These are phyloP conservation scores for Chaetomium olivaceum DNA, from an alignment of 2,329 filamentous ascomycete genomes.

Conservation along the genomic window DNA sequence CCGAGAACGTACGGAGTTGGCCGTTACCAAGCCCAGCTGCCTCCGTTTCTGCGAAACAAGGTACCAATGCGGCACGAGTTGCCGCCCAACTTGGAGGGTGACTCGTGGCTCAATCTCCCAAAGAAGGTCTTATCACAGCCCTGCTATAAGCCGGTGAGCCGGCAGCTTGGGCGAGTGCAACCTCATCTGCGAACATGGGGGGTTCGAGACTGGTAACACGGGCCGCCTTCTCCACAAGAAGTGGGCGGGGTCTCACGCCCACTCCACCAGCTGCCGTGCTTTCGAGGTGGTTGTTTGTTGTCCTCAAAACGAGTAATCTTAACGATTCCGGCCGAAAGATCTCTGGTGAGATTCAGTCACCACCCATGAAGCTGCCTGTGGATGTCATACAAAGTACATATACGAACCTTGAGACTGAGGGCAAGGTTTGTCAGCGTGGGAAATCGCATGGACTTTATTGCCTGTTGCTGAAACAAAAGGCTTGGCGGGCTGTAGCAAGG, in stretches of 20 bases:
- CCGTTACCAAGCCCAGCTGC: neutral
- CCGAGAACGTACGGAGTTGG: neutral
- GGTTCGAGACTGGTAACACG: neutral
- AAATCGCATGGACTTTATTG: neutral
- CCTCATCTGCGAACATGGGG: conserved; percentile 21
- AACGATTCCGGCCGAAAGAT: neutral
- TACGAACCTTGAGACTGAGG: neutral
- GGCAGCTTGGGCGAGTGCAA: conserved; percentile 21
- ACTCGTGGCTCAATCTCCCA: neutral
- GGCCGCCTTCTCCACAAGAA: neutral
- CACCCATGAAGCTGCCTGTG: neutral
- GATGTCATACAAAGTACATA: neutral
- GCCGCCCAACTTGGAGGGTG: conserved; percentile 7
- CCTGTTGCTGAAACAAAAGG: neutral
- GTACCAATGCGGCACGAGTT: conserved; percentile 9
- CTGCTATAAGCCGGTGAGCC: conserved; percentile 27
- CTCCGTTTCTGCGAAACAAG: conserved; percentile 4
- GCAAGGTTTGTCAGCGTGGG: neutral
- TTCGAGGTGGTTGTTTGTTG: neutral
- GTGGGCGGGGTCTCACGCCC: neutral
- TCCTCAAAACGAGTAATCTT: neutral
- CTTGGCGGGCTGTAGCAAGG: neutral
- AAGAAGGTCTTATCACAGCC: conserved; percentile 18
- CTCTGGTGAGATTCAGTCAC: neutral
- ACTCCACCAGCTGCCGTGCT: neutral